phyloP scores from a whole-genome alignment of 2,329 filamentous ascomycete species.

The Anisogramma anomala region DNA sequence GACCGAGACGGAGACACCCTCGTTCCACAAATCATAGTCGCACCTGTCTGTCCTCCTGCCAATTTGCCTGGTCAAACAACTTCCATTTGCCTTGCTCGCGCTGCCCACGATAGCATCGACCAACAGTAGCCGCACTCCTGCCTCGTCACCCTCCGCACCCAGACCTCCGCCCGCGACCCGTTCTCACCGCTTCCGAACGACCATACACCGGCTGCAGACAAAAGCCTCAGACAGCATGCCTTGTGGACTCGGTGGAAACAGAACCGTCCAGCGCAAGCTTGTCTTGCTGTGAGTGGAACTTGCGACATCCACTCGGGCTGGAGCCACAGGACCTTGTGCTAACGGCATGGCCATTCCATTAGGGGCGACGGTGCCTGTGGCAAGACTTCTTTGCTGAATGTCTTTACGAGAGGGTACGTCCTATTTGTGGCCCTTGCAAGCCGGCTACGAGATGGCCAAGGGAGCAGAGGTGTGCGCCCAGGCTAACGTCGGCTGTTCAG shows the following conservation, averaged over 20 bases:
- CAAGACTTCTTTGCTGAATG: conserved; percentile 93
- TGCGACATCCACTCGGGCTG: neutral
- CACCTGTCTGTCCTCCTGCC: neutral
- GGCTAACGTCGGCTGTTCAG: conserved; percentile 30
- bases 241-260: conserved; percentile 23
- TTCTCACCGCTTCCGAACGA: neutral
- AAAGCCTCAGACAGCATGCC: conserved; percentile 2
- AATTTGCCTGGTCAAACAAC: neutral
- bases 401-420: conserved; percentile 89
- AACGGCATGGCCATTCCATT: conserved; percentile 10
- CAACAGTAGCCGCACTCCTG: neutral
- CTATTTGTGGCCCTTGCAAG: no score
- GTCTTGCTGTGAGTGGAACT: conserved; percentile 64
- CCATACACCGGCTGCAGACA: neutral
- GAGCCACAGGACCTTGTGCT: neutral
- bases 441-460: no score
- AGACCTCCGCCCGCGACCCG: neutral
- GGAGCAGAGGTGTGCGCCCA: neutral
- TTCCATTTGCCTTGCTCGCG: neutral
- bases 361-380: conserved; percentile 94
- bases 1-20: conserved; percentile 8
- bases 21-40: conserved; percentile 1
- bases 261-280: conserved; percentile 92
- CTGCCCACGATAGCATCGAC: conserved; percentile 1
- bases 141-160: neutral